Conservation (phyloP, 331 rosid genomes). For the Rhamnella rubrinervis region DNA sequence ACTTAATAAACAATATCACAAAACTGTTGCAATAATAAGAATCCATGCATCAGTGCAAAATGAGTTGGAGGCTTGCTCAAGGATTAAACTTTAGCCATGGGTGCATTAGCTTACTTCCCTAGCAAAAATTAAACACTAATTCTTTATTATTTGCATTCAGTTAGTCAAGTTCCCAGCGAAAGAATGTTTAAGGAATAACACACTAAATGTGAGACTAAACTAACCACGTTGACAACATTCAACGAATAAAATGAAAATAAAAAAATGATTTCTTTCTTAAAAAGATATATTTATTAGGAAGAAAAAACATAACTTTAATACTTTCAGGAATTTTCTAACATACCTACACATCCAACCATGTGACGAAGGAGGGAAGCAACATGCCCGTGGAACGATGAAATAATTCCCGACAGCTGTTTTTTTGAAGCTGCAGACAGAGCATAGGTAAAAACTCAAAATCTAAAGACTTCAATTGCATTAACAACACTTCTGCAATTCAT, state of each 20-base stretch:
- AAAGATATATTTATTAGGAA: neutral
- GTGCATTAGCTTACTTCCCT: neutral
- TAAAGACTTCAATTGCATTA: neutral
- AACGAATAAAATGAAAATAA: neutral
- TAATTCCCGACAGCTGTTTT: slow-evolving; percentile 69
- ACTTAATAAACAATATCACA: too few relatives aligned
- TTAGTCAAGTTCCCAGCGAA: too few relatives aligned
- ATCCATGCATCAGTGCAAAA: too few relatives aligned
- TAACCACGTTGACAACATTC: too few relatives aligned
- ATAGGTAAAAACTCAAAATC: slow-evolving; percentile 10
- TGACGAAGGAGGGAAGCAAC: slow-evolving; percentile 93
- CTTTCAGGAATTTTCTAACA: slow-evolving; percentile 15
- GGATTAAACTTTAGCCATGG: neutral
- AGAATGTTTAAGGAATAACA: too few relatives aligned
- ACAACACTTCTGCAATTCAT: neutral
- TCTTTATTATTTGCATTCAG: too few relatives aligned
- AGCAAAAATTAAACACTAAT: neutral
- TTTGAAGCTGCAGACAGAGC: slow-evolving; percentile 65
- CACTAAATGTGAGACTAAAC: too few relatives aligned
- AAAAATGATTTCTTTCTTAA: neutral
- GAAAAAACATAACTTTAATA: neutral
- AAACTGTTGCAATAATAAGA: too few relatives aligned
- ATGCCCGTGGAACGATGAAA: slow-evolving; percentile 78
- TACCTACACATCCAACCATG: slow-evolving; percentile 97
- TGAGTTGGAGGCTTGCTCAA: too few relatives aligned